Percentiles rank a stretch among this genome's conserved stretches.
These are phyloP conservation scores for Solanum peruvianum DNA, from an alignment of 257 asterid genomes.

Conservation along the genomic window DNA sequence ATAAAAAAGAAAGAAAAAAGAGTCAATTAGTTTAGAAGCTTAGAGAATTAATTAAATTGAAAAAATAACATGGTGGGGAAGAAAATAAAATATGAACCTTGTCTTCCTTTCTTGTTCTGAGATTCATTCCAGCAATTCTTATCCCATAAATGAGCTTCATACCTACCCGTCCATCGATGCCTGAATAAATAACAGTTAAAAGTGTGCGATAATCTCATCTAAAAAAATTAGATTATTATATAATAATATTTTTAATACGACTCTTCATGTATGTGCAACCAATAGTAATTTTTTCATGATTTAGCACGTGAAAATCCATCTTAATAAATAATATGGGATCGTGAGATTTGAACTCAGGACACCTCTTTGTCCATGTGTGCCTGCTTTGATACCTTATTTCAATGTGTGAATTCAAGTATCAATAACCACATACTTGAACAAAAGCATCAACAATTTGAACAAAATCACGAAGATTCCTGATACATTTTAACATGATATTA, in stretches of 20 bases:
- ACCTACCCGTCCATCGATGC: slow-evolving; percentile 89
- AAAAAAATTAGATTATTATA: background rate
- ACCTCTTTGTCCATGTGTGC: background rate
- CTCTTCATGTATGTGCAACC: background rate
- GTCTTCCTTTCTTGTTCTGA: slow-evolving; percentile 93
- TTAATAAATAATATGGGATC: too few species aligned
- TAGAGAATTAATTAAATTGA: background rate
- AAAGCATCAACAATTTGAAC: background rate
- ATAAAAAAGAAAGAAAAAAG: background rate
- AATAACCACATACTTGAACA: background rate
- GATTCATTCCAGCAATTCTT: slow-evolving; percentile 91
- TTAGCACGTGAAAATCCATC: background rate
- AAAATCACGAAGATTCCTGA: background rate
- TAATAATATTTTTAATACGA: background rate
- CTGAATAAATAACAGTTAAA: slow-evolving; percentile 7
- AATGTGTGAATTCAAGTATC: background rate
- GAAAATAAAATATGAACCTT: slow-evolving; percentile 27
- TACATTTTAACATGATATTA: background rate
- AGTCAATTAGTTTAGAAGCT: background rate
- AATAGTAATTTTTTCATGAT: background rate
- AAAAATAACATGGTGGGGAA: too few species aligned
- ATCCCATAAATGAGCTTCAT: slow-evolving; percentile 93
- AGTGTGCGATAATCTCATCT: background rate
- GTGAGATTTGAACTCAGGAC: background rate
- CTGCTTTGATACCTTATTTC: background rate